Conservation (phyloP, 495 filamentous ascomycete genomes). For the Neurospora sp. region DNA sequence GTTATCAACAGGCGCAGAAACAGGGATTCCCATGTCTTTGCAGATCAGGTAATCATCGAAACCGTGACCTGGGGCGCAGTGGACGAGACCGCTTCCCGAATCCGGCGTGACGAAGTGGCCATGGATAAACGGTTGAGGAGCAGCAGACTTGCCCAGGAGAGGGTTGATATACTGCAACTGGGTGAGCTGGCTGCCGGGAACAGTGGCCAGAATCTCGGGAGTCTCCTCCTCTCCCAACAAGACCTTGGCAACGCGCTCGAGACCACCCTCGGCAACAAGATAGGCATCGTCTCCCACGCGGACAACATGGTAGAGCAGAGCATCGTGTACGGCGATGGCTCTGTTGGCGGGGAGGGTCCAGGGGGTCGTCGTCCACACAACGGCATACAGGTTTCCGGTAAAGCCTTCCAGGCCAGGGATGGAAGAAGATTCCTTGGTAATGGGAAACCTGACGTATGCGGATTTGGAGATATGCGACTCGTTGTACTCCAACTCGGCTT, state of each 20-base stretch:
- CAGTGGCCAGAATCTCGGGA: constrained; percentile 42
- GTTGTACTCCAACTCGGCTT: constrained; percentile 93
- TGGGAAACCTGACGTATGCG: constrained; percentile 72
- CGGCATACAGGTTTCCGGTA: constrained; percentile 46
- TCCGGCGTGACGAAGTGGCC: constrained; percentile 79
- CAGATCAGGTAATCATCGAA: constrained; percentile 94
- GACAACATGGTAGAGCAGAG: constrained; percentile 65
- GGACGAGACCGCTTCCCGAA: constrained; percentile 86
- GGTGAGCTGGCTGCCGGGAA: constrained; percentile 57
- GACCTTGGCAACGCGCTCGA: constrained; percentile 35
- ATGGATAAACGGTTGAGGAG: constrained; percentile 58
- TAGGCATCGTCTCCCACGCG: constrained; percentile 41
- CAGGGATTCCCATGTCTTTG: constrained; percentile 49
- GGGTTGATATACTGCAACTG: constrained; percentile 56
- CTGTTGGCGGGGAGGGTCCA: constrained; percentile 95
- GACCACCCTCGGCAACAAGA: constrained; percentile 52
- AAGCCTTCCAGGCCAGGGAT: constrained; percentile 26
- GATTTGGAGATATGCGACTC: constrained; percentile 72
- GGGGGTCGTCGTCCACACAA: constrained; percentile 96
- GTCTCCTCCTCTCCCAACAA: constrained; percentile 16
- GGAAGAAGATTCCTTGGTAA: constrained; percentile 41
- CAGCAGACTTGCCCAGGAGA: constrained; percentile 43
- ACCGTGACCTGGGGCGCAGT: constrained; percentile 88
- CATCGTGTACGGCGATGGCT: constrained; percentile 68
- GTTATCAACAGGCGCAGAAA: constrained; percentile 72